phyloP scores from a whole-genome alignment of 2,329 filamentous ascomycete species.

The Alternaria dauci region DNA sequence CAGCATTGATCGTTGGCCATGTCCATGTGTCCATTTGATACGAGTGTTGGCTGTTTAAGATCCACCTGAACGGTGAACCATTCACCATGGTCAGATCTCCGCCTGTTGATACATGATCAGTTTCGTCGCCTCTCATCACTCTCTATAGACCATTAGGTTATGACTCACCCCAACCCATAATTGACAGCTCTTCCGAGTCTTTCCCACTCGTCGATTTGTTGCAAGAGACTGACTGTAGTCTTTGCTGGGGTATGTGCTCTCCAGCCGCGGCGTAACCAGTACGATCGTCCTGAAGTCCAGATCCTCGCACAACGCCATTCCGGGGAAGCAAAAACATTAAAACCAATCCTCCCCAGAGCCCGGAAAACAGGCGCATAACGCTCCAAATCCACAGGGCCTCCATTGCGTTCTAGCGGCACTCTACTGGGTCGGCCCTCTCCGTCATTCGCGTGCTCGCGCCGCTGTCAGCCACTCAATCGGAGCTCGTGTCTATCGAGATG shows the following conservation, averaged over 20 bases:
- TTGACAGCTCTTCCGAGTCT: constrained; percentile 13
- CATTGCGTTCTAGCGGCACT: constrained; percentile 5
- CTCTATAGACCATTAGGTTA: neutral
- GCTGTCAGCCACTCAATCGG: constrained; percentile 18
- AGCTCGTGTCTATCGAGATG: neutral
- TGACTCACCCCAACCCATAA: constrained; percentile 40
- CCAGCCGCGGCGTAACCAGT: constrained; percentile 7
- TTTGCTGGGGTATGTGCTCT: constrained; percentile 7
- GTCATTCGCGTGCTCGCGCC: constrained; percentile 16
- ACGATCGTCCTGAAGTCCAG: neutral
- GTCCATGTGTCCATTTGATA: constrained; percentile 53
- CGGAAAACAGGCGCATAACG: constrained; percentile 13
- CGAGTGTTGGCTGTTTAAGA: constrained; percentile 36
- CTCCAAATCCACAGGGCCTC: constrained; percentile 2
- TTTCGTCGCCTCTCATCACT: neutral
- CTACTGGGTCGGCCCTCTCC: constrained; percentile 10
- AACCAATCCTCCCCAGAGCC: constrained; percentile 9
- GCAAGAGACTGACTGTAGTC: neutral
- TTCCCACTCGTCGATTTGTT: neutral
- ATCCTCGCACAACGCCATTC: neutral
- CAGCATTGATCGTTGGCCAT: constrained; percentile 45
- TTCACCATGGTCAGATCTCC: constrained; percentile 52
- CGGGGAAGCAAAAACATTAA: constrained; percentile 17
- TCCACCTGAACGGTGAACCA: constrained; percentile 53
- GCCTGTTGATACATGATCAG: constrained; percentile 24